These are phyloP conservation scores for Termitomyces sp. DNA, from an alignment of 768 basidiomycete genomes.

Conservation along the genomic window DNA sequence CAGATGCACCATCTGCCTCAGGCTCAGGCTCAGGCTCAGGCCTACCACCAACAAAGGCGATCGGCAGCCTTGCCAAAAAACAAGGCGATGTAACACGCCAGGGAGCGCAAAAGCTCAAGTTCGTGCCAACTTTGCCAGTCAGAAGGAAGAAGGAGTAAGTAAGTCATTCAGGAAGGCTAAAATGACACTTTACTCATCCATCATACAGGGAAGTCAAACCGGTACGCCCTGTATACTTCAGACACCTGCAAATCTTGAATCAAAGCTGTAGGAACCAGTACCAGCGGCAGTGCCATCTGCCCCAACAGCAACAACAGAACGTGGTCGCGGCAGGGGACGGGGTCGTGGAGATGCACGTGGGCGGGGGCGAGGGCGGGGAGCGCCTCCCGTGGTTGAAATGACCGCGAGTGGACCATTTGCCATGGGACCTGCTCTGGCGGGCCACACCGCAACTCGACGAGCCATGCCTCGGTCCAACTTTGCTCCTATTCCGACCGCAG, in stretches of 20 bases:
- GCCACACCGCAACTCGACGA: slow-evolving; percentile 45
- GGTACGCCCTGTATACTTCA: slow-evolving; percentile 32
- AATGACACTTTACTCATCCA: slow-evolving; percentile 3
- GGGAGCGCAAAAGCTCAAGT: slow-evolving; percentile 75
- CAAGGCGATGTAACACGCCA: slow-evolving; percentile 68
- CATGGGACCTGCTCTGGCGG: slow-evolving; percentile 75
- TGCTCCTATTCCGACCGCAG: slow-evolving; percentile 41
- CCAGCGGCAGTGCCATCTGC: slow-evolving; percentile 26
- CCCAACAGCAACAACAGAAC: slow-evolving; percentile 33
- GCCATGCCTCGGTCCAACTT: slow-evolving; percentile 55
- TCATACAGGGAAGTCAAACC: slow-evolving; percentile 57
- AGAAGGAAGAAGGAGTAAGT: slow-evolving; percentile 80
- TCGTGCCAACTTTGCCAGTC: slow-evolving; percentile 72
- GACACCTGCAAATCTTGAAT: slow-evolving; percentile 2
- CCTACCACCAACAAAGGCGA: slow-evolving; percentile 52
- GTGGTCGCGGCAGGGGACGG: slow-evolving; percentile 44
- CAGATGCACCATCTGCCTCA: slow-evolving; percentile 33
- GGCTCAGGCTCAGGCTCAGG: slow-evolving; percentile 24
- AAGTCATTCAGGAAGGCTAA: slow-evolving; percentile 13
- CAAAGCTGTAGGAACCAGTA: slow-evolving; percentile 42
- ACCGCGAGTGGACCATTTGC: slow-evolving; percentile 86
- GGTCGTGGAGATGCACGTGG: slow-evolving; percentile 50
- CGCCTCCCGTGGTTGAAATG: slow-evolving; percentile 61
- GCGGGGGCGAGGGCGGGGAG: slow-evolving; percentile 51
- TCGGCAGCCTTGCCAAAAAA: slow-evolving; percentile 74